Evolutionary conservation across 495 filamentous ascomycete species (phyloP).

Genomic region (Niebla homalea): DNA sequence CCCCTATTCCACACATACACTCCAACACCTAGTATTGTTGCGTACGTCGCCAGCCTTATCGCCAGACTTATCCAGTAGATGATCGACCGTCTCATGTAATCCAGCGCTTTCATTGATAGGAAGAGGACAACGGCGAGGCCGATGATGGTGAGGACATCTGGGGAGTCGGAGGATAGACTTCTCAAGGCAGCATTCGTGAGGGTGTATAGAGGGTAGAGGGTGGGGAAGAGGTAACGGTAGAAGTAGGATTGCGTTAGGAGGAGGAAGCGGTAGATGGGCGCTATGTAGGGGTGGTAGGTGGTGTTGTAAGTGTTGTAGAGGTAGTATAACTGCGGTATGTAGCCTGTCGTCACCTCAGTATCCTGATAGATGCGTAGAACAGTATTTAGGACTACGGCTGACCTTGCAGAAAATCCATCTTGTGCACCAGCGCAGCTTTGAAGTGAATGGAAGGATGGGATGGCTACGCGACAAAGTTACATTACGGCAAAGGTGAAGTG

Average conservation of each 20-base stretch:
- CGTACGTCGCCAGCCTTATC: slow-evolving; percentile 47
- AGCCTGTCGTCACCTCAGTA: slow-evolving; percentile 15
- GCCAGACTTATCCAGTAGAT: slow-evolving; percentile 59
- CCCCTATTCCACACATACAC: slow-evolving; percentile 52
- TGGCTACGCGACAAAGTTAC: too few species aligned
- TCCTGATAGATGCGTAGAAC: neutral
- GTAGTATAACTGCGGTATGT: slow-evolving; percentile 27
- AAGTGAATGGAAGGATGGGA: too few species aligned
- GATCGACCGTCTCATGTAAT: slow-evolving; percentile 51
- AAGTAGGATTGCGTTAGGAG: slow-evolving; percentile 22
- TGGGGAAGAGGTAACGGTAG: slow-evolving; percentile 27
- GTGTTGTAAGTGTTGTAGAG: slow-evolving; percentile 26
- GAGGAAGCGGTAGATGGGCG: slow-evolving; percentile 21
- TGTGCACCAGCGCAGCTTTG: neutral
- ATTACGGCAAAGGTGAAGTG: too few species aligned
- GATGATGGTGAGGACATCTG: slow-evolving; percentile 48
- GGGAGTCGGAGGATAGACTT: slow-evolving; percentile 37
- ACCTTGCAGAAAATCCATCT: slow-evolving; percentile 13
- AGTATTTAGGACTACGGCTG: neutral
- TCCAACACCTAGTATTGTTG: slow-evolving; percentile 31
- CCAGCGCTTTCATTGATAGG: slow-evolving; percentile 51
- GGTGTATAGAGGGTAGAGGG: slow-evolving; percentile 29
- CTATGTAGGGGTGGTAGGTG: slow-evolving; percentile 22
- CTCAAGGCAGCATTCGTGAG: slow-evolving; percentile 24
- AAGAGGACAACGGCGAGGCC: slow-evolving; percentile 42